phyloP scores from a whole-genome alignment of 371 early-diverging fungal genomes.

The Saksenaea vasiformis region DNA sequence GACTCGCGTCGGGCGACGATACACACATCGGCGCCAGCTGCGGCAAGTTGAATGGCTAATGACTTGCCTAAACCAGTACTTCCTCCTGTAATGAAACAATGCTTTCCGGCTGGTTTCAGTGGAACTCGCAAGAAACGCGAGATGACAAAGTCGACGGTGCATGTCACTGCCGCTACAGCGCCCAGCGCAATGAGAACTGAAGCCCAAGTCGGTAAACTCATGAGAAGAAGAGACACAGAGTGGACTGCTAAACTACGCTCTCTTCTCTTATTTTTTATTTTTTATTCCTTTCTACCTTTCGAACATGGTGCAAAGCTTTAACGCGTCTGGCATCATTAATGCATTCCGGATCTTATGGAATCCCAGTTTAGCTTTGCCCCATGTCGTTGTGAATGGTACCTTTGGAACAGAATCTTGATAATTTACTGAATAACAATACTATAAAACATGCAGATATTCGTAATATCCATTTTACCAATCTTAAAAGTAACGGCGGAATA shows the following conservation, averaged over 20 bases:
- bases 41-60: constrained; percentile 74
- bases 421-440: neutral
- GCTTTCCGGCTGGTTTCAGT: constrained; percentile 53
- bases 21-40: constrained; percentile 85
- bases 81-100: constrained; percentile 92
- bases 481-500: constrained; percentile 62
- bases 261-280: neutral
- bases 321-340: constrained; percentile 66
- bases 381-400: constrained; percentile 71
- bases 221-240: constrained; percentile 3
- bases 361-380: constrained; percentile 76
- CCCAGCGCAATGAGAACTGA: constrained; percentile 37
- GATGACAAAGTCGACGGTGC: constrained; percentile 28
- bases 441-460: constrained; percentile 59
- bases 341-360: constrained; percentile 56
- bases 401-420: neutral
- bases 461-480: constrained; percentile 59
- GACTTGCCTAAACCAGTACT: constrained; percentile 91
- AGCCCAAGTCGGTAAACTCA: constrained; percentile 44
- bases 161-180: constrained; percentile 19
- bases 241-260: neutral
- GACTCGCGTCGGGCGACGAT: constrained; percentile 78
- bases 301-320: constrained; percentile 81
- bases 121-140: constrained; percentile 31
- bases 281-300: neutral